phyloP scores from a whole-genome alignment of 2,329 filamentous ascomycete species.

The Colletotrichum salicis region DNA sequence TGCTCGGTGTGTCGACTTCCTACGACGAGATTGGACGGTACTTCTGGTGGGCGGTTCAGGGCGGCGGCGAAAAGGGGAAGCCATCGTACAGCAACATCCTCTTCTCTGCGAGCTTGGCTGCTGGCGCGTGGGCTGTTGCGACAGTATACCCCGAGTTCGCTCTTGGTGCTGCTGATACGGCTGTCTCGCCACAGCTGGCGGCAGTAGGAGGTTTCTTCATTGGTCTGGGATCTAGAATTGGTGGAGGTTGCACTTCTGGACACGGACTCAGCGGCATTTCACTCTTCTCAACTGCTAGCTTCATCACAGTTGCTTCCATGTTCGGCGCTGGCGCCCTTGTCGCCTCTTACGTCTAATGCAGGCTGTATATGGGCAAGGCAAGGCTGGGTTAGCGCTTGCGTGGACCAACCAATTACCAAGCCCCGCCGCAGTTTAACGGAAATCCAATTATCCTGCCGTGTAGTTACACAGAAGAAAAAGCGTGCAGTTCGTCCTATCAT shows the following conservation, averaged over 20 bases:
- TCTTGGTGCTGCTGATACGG: conserved; percentile 39
- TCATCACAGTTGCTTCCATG: conserved; percentile 68
- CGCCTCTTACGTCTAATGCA: conserved; percentile 37
- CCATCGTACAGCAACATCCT: conserved; percentile 56
- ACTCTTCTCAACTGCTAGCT: conserved; percentile 69
- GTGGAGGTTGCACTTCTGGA: conserved; percentile 74
- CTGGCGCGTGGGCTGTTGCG: conserved; percentile 56
- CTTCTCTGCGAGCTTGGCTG: conserved; percentile 63
- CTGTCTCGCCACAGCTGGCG: conserved; percentile 51
- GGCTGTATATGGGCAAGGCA: not conserved
- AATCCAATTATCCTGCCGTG: no score
- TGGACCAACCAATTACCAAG: no score
- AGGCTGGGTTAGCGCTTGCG: no score
- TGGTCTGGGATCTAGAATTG: conserved; percentile 69
- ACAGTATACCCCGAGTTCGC: conserved; percentile 46
- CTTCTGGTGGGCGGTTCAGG: conserved; percentile 56
- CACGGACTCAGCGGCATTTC: conserved; percentile 76
- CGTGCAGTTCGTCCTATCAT: no score
- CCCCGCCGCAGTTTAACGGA: no score
- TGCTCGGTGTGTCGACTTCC: conserved; percentile 70
- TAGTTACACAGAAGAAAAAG: no score
- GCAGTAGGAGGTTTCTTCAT: conserved; percentile 66
- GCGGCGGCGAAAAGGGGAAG: conserved; percentile 40
- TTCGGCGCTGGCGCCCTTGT: conserved; percentile 61
- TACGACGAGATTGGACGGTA: conserved; percentile 70